A percentile compares a stretch with the other conserved stretches of the same genome.
phyloP scores from a whole-genome alignment of 2,329 filamentous ascomycete genomes.

The Trichophyton benhamiae region DNA sequence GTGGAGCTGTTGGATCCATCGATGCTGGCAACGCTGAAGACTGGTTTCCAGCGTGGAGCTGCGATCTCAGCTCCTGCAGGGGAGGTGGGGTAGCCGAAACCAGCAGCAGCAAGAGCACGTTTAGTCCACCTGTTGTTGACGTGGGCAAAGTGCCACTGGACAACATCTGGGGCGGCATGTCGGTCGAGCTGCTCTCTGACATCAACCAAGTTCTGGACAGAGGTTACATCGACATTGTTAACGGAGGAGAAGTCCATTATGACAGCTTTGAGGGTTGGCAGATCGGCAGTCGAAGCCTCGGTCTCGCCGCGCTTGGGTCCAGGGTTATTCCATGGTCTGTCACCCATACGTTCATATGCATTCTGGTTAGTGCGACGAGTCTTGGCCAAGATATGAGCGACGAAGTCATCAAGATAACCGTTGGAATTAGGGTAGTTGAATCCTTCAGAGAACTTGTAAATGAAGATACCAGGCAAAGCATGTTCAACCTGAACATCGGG shows the following conservation, averaged over 20 bases:
- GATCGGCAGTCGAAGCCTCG: slow-evolving; percentile 36
- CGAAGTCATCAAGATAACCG: slow-evolving; percentile 71
- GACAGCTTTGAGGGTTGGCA: slow-evolving; percentile 70
- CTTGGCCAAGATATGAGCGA: slow-evolving; percentile 52
- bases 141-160: slow-evolving; percentile 93
- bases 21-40: slow-evolving; percentile 85
- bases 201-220: slow-evolving; percentile 83
- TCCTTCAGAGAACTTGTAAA: slow-evolving; percentile 87
- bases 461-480: slow-evolving; percentile 86
- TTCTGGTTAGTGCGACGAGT: slow-evolving; percentile 66
- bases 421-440: slow-evolving; percentile 95
- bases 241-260: slow-evolving; percentile 89
- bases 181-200: slow-evolving; percentile 86
- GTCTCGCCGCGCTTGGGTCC: slow-evolving; percentile 52
- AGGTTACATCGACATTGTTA: slow-evolving; percentile 88
- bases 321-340: slow-evolving; percentile 91
- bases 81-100: slow-evolving; percentile 70
- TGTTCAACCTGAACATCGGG: slow-evolving; percentile 65
- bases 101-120: slow-evolving; percentile 70
- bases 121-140: slow-evolving; percentile 94
- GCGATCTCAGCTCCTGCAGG: slow-evolving; percentile 36
- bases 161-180: slow-evolving; percentile 64
- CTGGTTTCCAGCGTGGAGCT: slow-evolving; percentile 70
- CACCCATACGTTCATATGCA: slow-evolving; percentile 52
- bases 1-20: slow-evolving; percentile 60